phyloP scores from a whole-genome alignment of 23 red algal genomes.

The Gracilaria gracilis region DNA sequence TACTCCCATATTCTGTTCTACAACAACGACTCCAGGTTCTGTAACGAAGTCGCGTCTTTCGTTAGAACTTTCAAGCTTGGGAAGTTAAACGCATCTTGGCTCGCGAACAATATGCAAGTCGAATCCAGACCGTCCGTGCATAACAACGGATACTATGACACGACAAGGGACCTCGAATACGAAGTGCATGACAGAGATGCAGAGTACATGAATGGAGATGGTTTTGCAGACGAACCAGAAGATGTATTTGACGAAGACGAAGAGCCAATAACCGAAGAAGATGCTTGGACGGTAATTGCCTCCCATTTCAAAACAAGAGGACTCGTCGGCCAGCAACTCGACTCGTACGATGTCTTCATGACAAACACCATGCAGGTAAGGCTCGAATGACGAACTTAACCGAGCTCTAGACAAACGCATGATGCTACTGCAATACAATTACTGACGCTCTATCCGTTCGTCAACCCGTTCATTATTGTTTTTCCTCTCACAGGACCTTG shows the following conservation, averaged over 20 bases:
- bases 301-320: conserved; percentile 95
- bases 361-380: conserved; percentile 90
- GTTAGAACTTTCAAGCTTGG: neutral
- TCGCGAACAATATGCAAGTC: conserved; percentile 13
- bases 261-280: conserved; percentile 75
- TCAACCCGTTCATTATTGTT: neutral
- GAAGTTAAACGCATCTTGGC: neutral
- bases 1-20: neutral
- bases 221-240: conserved; percentile 28
- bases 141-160: conserved; percentile 14
- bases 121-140: conserved; percentile 19
- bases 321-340: conserved; percentile 94
- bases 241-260: conserved; percentile 48
- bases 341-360: conserved; percentile 96
- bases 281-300: conserved; percentile 91
- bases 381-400: neutral
- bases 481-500: conserved; percentile 58
- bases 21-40: neutral
- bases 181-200: conserved; percentile 12
- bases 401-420: neutral
- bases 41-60: neutral
- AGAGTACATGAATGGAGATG: conserved; percentile 28
- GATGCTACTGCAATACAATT: neutral
- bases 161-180: conserved; percentile 18
- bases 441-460: neutral